These are phyloP conservation scores for Rhizoctonia solani DNA, from an alignment of 1,284 basidiomycete species.

Conservation along the genomic window DNA sequence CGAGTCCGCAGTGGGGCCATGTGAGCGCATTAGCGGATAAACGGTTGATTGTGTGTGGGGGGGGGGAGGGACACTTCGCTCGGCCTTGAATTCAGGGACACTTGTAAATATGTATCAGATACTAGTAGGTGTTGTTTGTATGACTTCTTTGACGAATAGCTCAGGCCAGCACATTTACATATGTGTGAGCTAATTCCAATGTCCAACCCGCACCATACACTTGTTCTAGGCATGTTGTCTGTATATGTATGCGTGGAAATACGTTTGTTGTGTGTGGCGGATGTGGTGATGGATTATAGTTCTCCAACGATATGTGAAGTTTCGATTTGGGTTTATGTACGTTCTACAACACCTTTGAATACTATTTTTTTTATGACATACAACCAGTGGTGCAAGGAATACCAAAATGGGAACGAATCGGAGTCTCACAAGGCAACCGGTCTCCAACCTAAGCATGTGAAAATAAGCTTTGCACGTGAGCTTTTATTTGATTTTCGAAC, in stretches of 20 bases:
- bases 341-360: conserved; percentile 46
- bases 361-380: neutral
- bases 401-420: conserved; percentile 80
- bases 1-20: conserved; percentile 91
- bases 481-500: conserved; percentile 33
- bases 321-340: conserved; percentile 94
- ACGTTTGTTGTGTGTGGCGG: conserved; percentile 96
- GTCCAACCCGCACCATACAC: conserved; percentile 79
- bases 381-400: conserved; percentile 52
- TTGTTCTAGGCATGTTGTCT: conserved; percentile 94
- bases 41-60: conserved; percentile 96
- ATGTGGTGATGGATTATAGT: conserved; percentile 85
- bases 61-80: conserved; percentile 99
- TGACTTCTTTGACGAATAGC: conserved; percentile 11
- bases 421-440: conserved; percentile 61
- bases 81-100: conserved; percentile 80
- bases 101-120: conserved; percentile 94
- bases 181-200: conserved; percentile 93
- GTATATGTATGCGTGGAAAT: conserved; percentile 89
- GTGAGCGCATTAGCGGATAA: conserved; percentile 93
- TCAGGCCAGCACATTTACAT: conserved; percentile 67
- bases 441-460: conserved; percentile 81
- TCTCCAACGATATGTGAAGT: conserved; percentile 94
- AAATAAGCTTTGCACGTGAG: conserved; percentile 85
- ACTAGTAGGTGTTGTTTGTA: conserved; percentile 62